Base-by-base conservation (phyloP, 1,139 yeast genomes). In the Yamadazyma taylorii region DNA sequence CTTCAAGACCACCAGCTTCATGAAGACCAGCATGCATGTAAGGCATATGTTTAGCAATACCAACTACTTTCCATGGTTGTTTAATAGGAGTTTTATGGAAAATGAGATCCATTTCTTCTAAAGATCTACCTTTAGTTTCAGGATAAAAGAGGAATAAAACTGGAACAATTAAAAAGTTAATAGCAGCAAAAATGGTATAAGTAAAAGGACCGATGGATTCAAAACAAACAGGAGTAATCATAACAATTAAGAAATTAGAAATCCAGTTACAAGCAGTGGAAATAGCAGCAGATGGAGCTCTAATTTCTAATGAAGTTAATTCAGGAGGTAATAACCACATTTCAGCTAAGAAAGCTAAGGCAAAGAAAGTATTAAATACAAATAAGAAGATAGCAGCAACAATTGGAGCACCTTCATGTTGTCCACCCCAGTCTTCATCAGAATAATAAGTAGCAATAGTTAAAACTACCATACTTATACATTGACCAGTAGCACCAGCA, bases 21-120 rank as follows among this genome's bases (percentile, higher is more conserved):
- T 31, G 30, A 30, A 32, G 37, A 15, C 38, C 35, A 29, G 40
- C 37, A 29, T 34, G 36, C 31, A 29, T 34, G 17, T 37, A 32
- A 7, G 37, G 41, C 35, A 36, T 34, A 12, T 24, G 33, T 24
- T 37, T 30, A 13, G 33, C 33, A 30, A 23, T 22, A 30, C 33
- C 27, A 22, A 30, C 33, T 10, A 30, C 33, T 15, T 30, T 51
- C 73, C 72, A 66, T 3, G 72, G 72, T 38, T 58, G 48, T 40
- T 43, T 45, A 11, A 56, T 53, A 3, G 70, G 70, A 8, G 69
- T 64, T 33, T 56, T 61, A 33, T 56, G 68, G 51, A 78, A 80
- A 45, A 83, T 80, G 46, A 75, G 66, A 53, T 79, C 85, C 58
- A 80, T 63, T 53, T 79, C 83, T 54, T 79, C 85, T 50, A 79